These are phyloP conservation scores for Kluyveromyces sp. DNA, from an alignment of 1,139 yeast species.

Conservation along the genomic window DNA sequence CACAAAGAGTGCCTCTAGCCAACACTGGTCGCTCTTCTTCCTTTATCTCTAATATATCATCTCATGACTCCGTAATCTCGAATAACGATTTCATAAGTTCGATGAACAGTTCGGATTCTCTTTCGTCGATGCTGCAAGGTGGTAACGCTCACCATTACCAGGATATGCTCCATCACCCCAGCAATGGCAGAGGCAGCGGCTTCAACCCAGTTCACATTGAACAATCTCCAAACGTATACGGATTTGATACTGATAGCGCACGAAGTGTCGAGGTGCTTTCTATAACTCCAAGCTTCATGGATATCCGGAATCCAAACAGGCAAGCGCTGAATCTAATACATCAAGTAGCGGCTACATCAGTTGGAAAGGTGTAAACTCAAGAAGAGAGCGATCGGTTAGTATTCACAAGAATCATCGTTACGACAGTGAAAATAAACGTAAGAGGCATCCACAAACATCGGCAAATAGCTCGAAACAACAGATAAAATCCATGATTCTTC, in stretches of 20 bases:
- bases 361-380: conserved; percentile 4
- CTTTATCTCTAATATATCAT: conserved; percentile 3
- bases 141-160: conserved; percentile 6
- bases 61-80: not conserved
- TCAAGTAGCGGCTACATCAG: conserved; percentile 1
- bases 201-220: conserved; percentile 8
- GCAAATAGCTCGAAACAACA: conserved; percentile 4
- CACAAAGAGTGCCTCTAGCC: not conserved
- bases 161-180: conserved; percentile 7
- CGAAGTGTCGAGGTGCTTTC: conserved; percentile 33
- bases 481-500: conserved; percentile 5
- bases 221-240: conserved; percentile 9
- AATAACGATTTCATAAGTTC: conserved; percentile 1
- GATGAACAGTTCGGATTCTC: conserved; percentile 7
- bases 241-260: conserved; percentile 20
- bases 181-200: not conserved
- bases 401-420: conserved; percentile 22
- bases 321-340: conserved; percentile 1
- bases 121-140: conserved; percentile 2
- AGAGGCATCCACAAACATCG: conserved; percentile 5
- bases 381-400: conserved; percentile 22
- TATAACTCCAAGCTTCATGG: conserved; percentile 34
- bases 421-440: conserved; percentile 5
- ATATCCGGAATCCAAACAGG: conserved; percentile 21
- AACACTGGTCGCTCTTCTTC: conserved; percentile 3